Evolutionary conservation across 2,329 filamentous ascomycete genomes (phyloP), one percentile per base, ranked within the genome.

Genomic region (Alternaria novae-zelandiae): DNA sequence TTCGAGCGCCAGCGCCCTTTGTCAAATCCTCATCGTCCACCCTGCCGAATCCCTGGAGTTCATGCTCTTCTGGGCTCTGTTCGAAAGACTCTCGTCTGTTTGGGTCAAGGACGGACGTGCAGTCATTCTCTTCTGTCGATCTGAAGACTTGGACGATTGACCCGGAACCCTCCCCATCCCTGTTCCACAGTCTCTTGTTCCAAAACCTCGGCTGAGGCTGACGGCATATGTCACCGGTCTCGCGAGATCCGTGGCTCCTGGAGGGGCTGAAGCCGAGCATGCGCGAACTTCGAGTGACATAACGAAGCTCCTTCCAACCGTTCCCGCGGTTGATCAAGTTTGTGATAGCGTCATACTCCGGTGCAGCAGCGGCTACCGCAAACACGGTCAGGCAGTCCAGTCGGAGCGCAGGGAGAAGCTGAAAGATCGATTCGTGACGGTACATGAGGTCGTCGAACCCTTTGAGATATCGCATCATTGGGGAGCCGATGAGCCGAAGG

Each of bases 381-480:
- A 67, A 32, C 6, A 67, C 62, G 2, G 65, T 67, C 51, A 67
- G 20, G 26, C 62, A 65, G 11, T 67, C 65, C 17, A 67, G 45
- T 15, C 63, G 56, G 25, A 67, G 65, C n/a, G 62, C 56, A 54
- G 65, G 65, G 12, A 67, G 58, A 12, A 67, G 59, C 20, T 67
- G 65, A 21, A 67, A 65, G 21, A 67, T 59, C 15, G 65, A 67
- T 21, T 65, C 65, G 20, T 65, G 62, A 17, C 65, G 58, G 32
- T 67, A 67, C 62, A 65, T 65, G 36, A 67, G 49, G 26, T 67
- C 65, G 51, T 67, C 65, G 49, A 65, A 65, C 12, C 65, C 62
- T 41, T 67, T 63, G 53, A 67, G 65, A 44, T 65, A 65, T 20
- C 63, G 65, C 65, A 67, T 67, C 65, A 67, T 65, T 5, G 63